A percentile compares a stretch with the other conserved stretches of the same genome.
Evolutionary conservation across 495 filamentous ascomycete genomes (phyloP).

Genomic region (Aspergillus steynii): DNA sequence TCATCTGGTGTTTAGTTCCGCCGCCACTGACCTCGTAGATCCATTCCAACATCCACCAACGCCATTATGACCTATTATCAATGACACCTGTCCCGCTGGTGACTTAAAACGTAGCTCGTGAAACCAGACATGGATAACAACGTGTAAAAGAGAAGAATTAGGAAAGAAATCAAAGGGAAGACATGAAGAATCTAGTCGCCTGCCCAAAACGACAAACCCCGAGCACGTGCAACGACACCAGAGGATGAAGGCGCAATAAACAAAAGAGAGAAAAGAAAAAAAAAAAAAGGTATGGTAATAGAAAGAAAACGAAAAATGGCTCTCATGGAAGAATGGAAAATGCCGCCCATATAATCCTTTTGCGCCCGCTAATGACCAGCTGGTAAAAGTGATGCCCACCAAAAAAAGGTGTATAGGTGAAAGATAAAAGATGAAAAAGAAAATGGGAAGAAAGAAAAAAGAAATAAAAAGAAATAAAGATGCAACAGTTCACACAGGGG

Average conservation of each 20-base stretch:
- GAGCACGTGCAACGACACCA: slow-evolving; percentile 6
- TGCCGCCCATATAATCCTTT: slow-evolving; percentile 36
- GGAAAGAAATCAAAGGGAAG: not conserved
- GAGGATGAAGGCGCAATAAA: slow-evolving; percentile 6
- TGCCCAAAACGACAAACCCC: not conserved
- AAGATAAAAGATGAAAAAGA: slow-evolving; percentile 22
- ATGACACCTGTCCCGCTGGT: slow-evolving; percentile 24
- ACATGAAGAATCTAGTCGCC: slow-evolving; percentile 4
- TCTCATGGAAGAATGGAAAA: slow-evolving; percentile 26
- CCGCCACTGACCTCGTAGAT: not conserved
- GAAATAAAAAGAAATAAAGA: slow-evolving; percentile 22
- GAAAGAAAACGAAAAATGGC: slow-evolving; percentile 7
- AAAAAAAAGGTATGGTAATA: slow-evolving; percentile 14
- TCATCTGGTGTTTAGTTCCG: not conserved
- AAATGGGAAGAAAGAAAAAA: slow-evolving; percentile 15
- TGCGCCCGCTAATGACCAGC: slow-evolving; percentile 49
- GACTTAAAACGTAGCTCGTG: slow-evolving; percentile 20
- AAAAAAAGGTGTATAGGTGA: slow-evolving; percentile 16
- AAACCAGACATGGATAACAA: slow-evolving; percentile 20
- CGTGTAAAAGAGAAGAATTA: not conserved
- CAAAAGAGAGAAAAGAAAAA: slow-evolving; percentile 1
- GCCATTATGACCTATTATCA: slow-evolving; percentile 14
- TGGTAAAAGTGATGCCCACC: slow-evolving; percentile 36
- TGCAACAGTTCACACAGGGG: slow-evolving; percentile 18
- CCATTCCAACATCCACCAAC: slow-evolving; percentile 1